Base-by-base conservation (phyloP, 169 alveolate genomes). In the Plasmodium vivax region DNA sequence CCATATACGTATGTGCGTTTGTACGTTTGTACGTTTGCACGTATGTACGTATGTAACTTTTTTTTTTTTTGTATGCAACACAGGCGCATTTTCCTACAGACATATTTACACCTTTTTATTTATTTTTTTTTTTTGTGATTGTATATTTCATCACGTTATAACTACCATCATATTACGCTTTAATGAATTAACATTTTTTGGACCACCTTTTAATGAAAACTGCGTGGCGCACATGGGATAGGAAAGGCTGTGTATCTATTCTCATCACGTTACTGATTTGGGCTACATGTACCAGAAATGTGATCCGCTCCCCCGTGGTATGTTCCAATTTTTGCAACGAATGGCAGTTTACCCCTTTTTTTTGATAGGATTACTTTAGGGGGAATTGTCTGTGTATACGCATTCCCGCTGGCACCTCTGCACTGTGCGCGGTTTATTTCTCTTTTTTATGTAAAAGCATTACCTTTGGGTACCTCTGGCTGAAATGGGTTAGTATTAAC, bases 401-500 rank as follows among this genome's bases (percentile, higher is more conserved):
- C 5, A 36, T 30, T 27, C 7, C 16, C 80, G 56, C 41, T n/a
- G 62, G 62, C 68, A 75, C 45, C 38, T 82, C 36, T 19, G 2
- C 36, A 10, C 45, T 27, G 73, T 45, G 73, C 36, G 68, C 68
- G 45, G 12, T 6, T 45, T 82, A 51, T 82, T 43, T 45, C 7
- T 51, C 68, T 19, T 82, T 43, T 45, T 10, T 51, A 41, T 81
- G 68, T 81, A 43, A 56, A 54, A 43, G 36, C 23, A 43, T 90
- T 92, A 97, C 98, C 92, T 93, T 96, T 74, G 98, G 98, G 85
- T 97, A 98, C 51, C 99, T 94, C 82, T 98, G 99, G 87, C 99
- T 97, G 95, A 98, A 98, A 95, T 98, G 99, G 9, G 99, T 98
- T 45, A 98, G 87, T 34, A 98, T 93, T 47, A 97, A 92, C 71